Conservation (phyloP, 2,329 filamentous ascomycete species). For the Stylonectria norvegica region DNA sequence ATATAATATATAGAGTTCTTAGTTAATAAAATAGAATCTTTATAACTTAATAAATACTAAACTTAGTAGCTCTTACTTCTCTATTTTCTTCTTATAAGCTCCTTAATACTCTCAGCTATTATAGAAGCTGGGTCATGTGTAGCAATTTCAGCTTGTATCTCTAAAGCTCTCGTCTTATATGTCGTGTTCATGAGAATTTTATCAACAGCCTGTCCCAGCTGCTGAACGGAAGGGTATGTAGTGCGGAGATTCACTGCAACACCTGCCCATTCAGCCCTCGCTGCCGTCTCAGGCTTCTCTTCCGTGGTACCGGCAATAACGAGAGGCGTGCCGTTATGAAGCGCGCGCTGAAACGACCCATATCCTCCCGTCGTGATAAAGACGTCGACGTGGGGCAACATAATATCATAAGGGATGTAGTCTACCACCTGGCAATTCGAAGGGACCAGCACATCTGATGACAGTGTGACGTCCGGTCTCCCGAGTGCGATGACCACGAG, state of each 20-base stretch:
- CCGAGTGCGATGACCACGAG: neutral
- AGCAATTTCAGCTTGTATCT: neutral
- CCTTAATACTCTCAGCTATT: neutral
- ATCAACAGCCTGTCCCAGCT: neutral
- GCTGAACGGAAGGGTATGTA: neutral
- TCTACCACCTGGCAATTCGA: neutral
- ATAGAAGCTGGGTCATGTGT: neutral
- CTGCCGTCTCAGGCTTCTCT: conserved; percentile 2
- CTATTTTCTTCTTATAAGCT: too few species aligned
- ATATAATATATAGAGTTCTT: too few species aligned
- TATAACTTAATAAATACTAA: too few species aligned
- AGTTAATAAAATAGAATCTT: too few species aligned
- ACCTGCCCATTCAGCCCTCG: conserved; percentile 1
- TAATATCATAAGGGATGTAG: neutral
- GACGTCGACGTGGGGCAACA: neutral
- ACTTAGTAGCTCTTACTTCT: too few species aligned
- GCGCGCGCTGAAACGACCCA: neutral
- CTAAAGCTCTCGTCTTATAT: neutral
- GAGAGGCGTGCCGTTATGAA: conserved; percentile 2
- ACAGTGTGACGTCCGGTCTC: neutral
- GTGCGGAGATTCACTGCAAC: conserved; percentile 1
- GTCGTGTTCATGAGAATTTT: neutral
- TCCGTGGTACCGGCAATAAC: conserved; percentile 1
- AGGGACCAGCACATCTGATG: neutral
- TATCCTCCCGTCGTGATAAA: neutral